Percentiles rank a stretch among this genome's conserved stretches.
phyloP scores from a whole-genome alignment of 768 basidiomycete genomes.

The Jaapia argillacea region DNA sequence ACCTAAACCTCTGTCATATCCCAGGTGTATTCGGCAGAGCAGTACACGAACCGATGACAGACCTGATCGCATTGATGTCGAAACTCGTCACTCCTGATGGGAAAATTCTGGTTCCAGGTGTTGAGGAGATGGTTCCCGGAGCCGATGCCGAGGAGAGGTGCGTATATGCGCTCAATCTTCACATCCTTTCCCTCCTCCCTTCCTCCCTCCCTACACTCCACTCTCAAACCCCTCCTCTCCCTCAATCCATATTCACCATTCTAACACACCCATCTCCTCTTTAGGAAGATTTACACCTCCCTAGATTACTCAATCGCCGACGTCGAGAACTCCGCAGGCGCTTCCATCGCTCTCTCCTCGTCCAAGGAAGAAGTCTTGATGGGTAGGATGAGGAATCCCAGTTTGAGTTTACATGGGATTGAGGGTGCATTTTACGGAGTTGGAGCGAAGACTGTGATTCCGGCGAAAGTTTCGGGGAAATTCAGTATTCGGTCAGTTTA shows the following conservation, averaged over 20 bases:
- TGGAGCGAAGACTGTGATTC: conserved; percentile 90
- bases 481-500: conserved; percentile 80
- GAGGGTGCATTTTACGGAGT: conserved; percentile 93
- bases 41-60: conserved; percentile 91
- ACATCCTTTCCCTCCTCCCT: too few species aligned
- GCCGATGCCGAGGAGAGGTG: conserved; percentile 67
- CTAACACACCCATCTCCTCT: not conserved
- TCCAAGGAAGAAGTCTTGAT: conserved; percentile 78
- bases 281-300: conserved; percentile 59
- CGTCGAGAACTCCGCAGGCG: conserved; percentile 71
- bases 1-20: too few species aligned
- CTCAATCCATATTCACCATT: not conserved
- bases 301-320: conserved; percentile 69
- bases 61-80: conserved; percentile 74
- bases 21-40: conserved; percentile 69
- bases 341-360: conserved; percentile 55
- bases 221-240: conserved; percentile 1
- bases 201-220: too few species aligned
- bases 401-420: conserved; percentile 89
- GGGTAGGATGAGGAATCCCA: conserved; percentile 89
- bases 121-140: conserved; percentile 74
- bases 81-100: conserved; percentile 74
- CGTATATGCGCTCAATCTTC: too few species aligned
- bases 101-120: conserved; percentile 81
- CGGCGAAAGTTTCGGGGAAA: conserved; percentile 80